Conservation (phyloP, 106 monocot species). For the Chionographis japonica region DNA sequence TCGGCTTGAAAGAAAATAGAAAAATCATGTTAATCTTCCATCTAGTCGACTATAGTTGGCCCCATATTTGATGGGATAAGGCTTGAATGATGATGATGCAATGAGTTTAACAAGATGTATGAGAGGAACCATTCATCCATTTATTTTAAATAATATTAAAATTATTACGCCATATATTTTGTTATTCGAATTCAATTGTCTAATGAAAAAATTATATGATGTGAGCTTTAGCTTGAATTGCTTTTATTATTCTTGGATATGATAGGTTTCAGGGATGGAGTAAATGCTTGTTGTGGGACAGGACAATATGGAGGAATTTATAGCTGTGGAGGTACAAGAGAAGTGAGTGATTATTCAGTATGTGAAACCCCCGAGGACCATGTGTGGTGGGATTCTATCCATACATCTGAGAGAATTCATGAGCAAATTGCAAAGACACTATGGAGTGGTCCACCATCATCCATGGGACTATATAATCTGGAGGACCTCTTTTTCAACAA, state of each 20-base stretch:
- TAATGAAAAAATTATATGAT: too few species aligned
- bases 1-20: too few species aligned
- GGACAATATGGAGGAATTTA: constrained; percentile 20
- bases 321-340: constrained; percentile 21
- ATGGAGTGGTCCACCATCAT: constrained; percentile 15
- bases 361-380: constrained; percentile 11
- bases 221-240: too few species aligned
- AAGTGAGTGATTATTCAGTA: not conserved
- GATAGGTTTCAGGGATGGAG: constrained; percentile 24
- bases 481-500: constrained; percentile 12
- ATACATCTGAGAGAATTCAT: constrained; percentile 15
- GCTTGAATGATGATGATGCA: too few species aligned
- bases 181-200: too few species aligned
- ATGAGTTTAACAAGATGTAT: too few species aligned
- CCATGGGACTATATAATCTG: constrained; percentile 4
- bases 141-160: too few species aligned
- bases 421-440: constrained; percentile 16
- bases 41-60: too few species aligned
- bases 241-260: not conserved
- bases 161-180: too few species aligned
- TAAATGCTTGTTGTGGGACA: constrained; percentile 26
- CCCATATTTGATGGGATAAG: too few species aligned
- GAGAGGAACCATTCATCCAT: too few species aligned
- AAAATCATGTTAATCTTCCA: too few species aligned
- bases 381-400: constrained; percentile 30